Percentiles rank a stretch among this genome's conserved stretches.
phyloP scores from a whole-genome alignment of 371 early-diverging fungal genomes.

The Mortierella sp. region DNA sequence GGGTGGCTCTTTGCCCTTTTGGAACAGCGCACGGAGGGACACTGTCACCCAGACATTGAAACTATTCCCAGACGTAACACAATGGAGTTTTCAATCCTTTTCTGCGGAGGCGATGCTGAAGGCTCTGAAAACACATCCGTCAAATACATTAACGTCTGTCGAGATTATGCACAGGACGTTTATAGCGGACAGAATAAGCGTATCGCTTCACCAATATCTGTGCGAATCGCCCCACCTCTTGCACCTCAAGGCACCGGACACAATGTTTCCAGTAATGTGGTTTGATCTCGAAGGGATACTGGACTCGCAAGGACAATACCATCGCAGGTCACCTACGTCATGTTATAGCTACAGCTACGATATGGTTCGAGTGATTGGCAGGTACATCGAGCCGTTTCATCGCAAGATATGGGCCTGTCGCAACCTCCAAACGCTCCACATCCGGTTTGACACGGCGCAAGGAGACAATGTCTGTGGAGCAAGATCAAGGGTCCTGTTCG shows the following conservation, averaged over 20 bases:
- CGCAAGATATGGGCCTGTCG: constrained; percentile 13
- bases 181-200: neutral
- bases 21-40: too few relatives aligned
- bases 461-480: neutral
- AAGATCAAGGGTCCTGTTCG: constrained; percentile 3
- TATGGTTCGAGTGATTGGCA: neutral
- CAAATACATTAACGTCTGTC: neutral
- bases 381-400: neutral
- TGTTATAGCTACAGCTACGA: neutral
- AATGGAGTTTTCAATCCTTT: constrained; percentile 6
- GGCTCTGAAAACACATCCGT: too few relatives aligned
- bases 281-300: constrained; percentile 7
- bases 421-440: neutral
- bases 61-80: constrained; percentile 1
- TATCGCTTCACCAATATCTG: neutral
- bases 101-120: too few relatives aligned
- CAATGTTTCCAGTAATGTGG: neutral
- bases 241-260: constrained; percentile 1
- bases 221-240: constrained; percentile 5
- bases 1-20: too few relatives aligned
- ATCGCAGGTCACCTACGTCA: neutral
- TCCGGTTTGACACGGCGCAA: neutral
- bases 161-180: neutral
- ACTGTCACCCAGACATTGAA: neutral
- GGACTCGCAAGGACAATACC: neutral